Percentiles rank a stretch among this genome's conserved stretches.
Conservation (phyloP, 2,329 filamentous ascomycete species). For the Botrytis paeoniae region DNA sequence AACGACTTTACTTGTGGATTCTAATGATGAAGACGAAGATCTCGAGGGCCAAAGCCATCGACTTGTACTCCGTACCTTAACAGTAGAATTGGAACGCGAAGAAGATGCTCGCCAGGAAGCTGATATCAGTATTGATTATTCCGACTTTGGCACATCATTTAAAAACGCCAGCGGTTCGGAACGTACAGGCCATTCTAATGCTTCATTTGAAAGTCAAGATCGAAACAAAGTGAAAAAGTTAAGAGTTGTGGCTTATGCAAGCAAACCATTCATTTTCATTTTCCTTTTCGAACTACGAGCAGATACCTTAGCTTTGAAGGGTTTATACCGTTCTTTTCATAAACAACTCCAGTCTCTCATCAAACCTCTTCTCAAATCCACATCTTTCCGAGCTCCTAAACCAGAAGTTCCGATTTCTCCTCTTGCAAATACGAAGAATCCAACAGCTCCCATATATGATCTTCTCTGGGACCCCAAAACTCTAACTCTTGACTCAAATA, state of each 20-base stretch:
- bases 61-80: conserved; percentile 62
- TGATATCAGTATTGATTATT: conserved; percentile 47
- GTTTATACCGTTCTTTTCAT: conserved; percentile 58
- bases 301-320: conserved; percentile 53
- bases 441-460: conserved; percentile 51
- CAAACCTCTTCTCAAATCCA: conserved; percentile 55
- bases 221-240: conserved; percentile 55
- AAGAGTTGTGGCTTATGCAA: conserved; percentile 69
- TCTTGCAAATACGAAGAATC: conserved; percentile 19
- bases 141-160: conserved; percentile 20
- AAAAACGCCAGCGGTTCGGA: conserved; percentile 27
- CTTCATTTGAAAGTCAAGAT: conserved; percentile 47
- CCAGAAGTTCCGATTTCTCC: conserved; percentile 38
- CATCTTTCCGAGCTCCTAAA: conserved; percentile 53
- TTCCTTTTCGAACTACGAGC: conserved; percentile 67
- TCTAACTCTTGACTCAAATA: conserved; percentile 58
- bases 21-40: conserved; percentile 16
- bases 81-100: conserved; percentile 58
- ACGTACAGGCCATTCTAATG: conserved; percentile 28
- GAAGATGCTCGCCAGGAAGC: conserved; percentile 43
- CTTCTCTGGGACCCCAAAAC: conserved; percentile 59
- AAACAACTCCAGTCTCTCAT: conserved; percentile 58
- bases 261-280: conserved; percentile 73
- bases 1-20: conserved; percentile 20
- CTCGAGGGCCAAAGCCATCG: conserved; percentile 46